Base-by-base conservation (phyloP, 495 filamentous ascomycete genomes). In the Annulohypoxylon maeteangense region DNA sequence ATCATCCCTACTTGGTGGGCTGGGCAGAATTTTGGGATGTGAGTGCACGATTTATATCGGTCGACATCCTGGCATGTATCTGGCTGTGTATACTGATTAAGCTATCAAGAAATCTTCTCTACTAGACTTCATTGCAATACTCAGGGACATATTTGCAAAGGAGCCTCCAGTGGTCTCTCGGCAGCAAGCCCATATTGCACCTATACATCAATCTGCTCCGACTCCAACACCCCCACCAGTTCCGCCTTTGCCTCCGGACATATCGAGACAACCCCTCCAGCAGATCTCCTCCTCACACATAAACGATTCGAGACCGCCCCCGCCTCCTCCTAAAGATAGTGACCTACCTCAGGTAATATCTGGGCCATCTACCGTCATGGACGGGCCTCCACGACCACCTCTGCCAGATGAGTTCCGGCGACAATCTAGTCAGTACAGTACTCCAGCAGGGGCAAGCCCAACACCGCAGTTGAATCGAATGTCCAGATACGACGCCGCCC, bases 21-120 rank as follows among this genome's bases (percentile, higher is more conserved):
- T 99, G 95, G 95, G 82, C 84, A 25, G 89, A 92, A 67, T 92
- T 90, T 63, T 96, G 92, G 92, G 94, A 97, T 89, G 93, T 97
- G 68, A 87, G 92, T 90, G 53, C 42, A 56, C 55, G 25, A 10
- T 42, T 8, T 7, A 53, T 4, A 29, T 11, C 20, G 27, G 54
- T 23, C 20, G 0, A 31, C 23, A 34, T 16, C 11, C 0, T n/a
- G 0, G 55, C 25, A 8, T 3, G 32, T 53, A 40, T 12, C 32
- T 6, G 22, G 8, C 7, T 2, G 7, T 8, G 6, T 11, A 53
- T 62, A 20, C 45, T 60, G 44, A 47, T 18, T 48, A 22, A 11
- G 11, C 31, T 22, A 7, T 12, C 16, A 76, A 97, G 93, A 92
- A 90, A 82, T 96, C 92, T 4, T 93, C 86, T 65, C 84, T 97